phyloP scores from a whole-genome alignment of 129 eudicot genomes.

The Escallonia herrerae region DNA sequence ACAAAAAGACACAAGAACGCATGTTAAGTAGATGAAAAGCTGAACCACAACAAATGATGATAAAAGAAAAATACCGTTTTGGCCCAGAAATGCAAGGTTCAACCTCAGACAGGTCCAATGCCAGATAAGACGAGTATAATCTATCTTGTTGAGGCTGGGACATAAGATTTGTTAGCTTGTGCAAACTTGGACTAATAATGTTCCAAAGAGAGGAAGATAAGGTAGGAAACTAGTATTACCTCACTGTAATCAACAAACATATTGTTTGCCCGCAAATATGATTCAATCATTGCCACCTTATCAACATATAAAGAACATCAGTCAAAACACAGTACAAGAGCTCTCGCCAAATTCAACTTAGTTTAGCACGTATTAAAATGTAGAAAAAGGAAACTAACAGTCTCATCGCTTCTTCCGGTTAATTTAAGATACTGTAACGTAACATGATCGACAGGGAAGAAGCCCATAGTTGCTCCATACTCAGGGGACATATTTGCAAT shows the following conservation, averaged over 20 bases:
- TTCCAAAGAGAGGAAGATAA: neutral
- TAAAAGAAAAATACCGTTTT: slow-evolving; percentile 47
- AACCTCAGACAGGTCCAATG: slow-evolving; percentile 70
- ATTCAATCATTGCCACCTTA: slow-evolving; percentile 90
- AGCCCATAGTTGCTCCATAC: slow-evolving; percentile 99
- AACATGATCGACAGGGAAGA: slow-evolving; percentile 95
- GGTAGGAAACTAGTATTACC: slow-evolving; percentile 34
- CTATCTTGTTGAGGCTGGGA: slow-evolving; percentile 82
- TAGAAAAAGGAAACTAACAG: slow-evolving; percentile 39
- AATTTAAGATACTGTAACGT: slow-evolving; percentile 84
- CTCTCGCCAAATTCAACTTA: slow-evolving; percentile 1
- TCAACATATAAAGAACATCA: slow-evolving; percentile 1
- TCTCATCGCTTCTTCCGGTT: slow-evolving; percentile 97
- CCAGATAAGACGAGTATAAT: slow-evolving; percentile 73
- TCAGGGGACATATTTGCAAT: slow-evolving; percentile 99
- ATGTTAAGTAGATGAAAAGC: neutral
- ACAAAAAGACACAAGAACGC: neutral
- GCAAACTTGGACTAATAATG: neutral
- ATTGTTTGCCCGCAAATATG: slow-evolving; percentile 90
- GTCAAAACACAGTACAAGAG: neutral
- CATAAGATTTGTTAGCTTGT: slow-evolving; percentile 2
- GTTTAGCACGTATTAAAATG: neutral
- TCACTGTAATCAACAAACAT: slow-evolving; percentile 97
- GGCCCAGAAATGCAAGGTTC: slow-evolving; percentile 97
- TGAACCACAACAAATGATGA: neutral